A percentile compares a stretch with the other conserved stretches of the same genome.
phyloP scores from a whole-genome alignment of 257 asterid genomes.

The Solanum peruvianum region DNA sequence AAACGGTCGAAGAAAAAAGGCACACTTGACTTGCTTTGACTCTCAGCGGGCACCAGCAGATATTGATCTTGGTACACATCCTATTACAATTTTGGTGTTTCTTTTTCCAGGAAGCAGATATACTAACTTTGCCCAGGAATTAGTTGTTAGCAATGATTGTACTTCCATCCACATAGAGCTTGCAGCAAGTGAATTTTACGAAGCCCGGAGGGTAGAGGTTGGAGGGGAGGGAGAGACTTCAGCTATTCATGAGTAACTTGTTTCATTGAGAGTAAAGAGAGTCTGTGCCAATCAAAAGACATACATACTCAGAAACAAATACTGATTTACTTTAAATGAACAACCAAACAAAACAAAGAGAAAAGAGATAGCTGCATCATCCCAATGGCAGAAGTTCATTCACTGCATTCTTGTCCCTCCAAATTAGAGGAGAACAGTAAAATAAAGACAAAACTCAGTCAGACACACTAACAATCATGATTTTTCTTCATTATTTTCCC shows the following conservation, averaged over 20 bases:
- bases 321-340: neutral
- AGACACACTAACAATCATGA: neutral
- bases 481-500: neutral
- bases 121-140: neutral
- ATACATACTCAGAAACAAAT: neutral
- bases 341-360: neutral
- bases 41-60: neutral
- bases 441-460: neutral
- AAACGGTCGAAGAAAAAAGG: neutral
- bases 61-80: neutral
- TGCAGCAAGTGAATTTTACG: neutral
- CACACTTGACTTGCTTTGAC: neutral
- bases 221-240: neutral
- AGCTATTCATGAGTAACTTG: neutral
- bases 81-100: neutral
- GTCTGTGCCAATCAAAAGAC: neutral
- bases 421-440: neutral
- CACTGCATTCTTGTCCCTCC: neutral
- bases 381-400: neutral
- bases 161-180: neutral
- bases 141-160: neutral
- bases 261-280: neutral
- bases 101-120: neutral
- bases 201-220: neutral
- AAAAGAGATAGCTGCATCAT: neutral